Conservation (phyloP, 352 stramenopile genomes). For the Blastocystis sp. region DNA sequence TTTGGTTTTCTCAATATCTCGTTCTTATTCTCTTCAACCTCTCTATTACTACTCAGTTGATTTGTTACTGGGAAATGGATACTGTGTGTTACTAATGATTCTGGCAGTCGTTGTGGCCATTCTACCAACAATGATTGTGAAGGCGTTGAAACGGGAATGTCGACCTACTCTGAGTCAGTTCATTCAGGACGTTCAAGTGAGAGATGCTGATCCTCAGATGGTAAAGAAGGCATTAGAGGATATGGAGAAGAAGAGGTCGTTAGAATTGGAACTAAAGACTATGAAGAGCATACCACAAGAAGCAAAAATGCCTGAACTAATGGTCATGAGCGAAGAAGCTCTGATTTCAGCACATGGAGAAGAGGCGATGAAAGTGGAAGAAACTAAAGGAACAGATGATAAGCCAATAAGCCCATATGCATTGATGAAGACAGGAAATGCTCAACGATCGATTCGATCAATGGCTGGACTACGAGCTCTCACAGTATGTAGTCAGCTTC, state of each 20-base stretch:
- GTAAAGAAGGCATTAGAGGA: not conserved
- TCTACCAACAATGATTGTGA: slow-evolving; percentile 28
- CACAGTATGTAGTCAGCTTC: not conserved
- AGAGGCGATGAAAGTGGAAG: not conserved
- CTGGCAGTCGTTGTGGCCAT: not conserved
- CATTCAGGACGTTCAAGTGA: slow-evolving; percentile 34
- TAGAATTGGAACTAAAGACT: slow-evolving; percentile 35
- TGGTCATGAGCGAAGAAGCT: not conserved
- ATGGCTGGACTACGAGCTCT: slow-evolving; percentile 1
- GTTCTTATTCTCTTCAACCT: not conserved
- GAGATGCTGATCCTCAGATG: not conserved
- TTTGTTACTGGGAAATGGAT: not conserved
- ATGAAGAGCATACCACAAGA: not conserved
- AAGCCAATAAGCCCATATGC: not conserved
- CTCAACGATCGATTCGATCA: slow-evolving; percentile 4
- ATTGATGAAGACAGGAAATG: not conserved
- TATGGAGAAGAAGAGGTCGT: slow-evolving; percentile 42
- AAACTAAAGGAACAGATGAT: too few relatives aligned
- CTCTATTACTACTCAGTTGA: slow-evolving; percentile 7
- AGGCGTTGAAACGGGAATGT: not conserved
- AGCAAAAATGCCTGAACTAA: not conserved
- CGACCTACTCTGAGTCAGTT: not conserved
- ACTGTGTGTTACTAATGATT: not conserved
- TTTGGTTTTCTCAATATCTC: not conserved
- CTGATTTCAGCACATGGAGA: not conserved